Evolutionary conservation across 2,329 filamentous ascomycete species (phyloP).

Genomic region (Chrysoporthe deuterocubensis): DNA sequence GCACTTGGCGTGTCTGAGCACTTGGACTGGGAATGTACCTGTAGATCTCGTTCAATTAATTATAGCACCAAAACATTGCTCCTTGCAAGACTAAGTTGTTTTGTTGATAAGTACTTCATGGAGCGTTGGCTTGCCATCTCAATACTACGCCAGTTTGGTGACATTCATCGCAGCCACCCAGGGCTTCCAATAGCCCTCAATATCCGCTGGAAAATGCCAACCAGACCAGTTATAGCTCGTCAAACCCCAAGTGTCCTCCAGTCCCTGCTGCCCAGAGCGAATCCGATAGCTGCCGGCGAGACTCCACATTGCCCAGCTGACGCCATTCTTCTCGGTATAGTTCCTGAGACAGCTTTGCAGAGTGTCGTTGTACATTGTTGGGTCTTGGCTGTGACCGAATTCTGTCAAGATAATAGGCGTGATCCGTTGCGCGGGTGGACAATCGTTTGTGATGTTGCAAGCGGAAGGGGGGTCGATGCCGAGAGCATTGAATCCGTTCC

Average conservation of each 20-base stretch:
- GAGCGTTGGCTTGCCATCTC: neutral
- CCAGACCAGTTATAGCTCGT: constrained; percentile 51
- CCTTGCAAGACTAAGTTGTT: neutral
- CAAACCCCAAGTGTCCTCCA: constrained; percentile 53
- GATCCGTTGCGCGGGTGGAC: constrained; percentile 42
- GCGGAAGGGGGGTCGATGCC: constrained; percentile 45
- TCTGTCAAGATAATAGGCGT: constrained; percentile 54
- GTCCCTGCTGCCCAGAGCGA: constrained; percentile 48
- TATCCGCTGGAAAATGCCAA: constrained; percentile 49
- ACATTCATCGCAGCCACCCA: constrained; percentile 50
- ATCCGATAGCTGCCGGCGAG: constrained; percentile 53
- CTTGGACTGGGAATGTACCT: neutral
- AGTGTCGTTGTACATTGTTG: constrained; percentile 46
- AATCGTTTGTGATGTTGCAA: constrained; percentile 45
- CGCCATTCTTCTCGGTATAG: constrained; percentile 47
- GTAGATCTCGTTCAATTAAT: neutral
- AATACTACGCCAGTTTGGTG: constrained; percentile 15
- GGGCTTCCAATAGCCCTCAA: constrained; percentile 55
- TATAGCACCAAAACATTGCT: neutral
- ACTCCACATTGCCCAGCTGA: constrained; percentile 56
- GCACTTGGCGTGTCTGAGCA: constrained; percentile 20
- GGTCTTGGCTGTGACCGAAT: constrained; percentile 50
- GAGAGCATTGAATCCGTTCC: constrained; percentile 54
- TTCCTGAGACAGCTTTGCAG: constrained; percentile 50
- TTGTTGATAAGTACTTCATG: neutral